Conservation (phyloP, 257 asterid genomes). For the Fraxinus excelsior region DNA sequence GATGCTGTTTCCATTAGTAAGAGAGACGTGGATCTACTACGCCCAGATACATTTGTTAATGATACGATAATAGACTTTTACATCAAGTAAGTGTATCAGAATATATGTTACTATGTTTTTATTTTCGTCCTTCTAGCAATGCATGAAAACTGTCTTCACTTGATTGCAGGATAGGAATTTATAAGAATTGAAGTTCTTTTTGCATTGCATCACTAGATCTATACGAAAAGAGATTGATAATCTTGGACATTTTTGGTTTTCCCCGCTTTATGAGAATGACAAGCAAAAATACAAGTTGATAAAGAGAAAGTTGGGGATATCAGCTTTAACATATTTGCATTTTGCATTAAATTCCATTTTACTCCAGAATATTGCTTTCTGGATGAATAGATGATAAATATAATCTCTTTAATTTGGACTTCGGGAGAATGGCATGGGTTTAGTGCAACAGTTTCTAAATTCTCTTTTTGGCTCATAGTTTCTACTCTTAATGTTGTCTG, state of each 20-base stretch:
- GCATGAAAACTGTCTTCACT: too few species aligned
- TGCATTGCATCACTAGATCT: not conserved
- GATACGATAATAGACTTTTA: slow-evolving; percentile 94
- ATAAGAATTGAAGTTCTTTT: not conserved
- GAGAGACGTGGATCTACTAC: slow-evolving; percentile 82
- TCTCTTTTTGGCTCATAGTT: slow-evolving; percentile 9
- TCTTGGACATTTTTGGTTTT: slow-evolving; percentile 1
- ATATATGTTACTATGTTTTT: slow-evolving; percentile 5
- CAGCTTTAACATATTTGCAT: not conserved
- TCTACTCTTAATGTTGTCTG: slow-evolving; percentile 19
- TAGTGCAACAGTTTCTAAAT: slow-evolving; percentile 12
- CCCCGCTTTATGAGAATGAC: not conserved
- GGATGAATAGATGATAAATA: slow-evolving; percentile 10
- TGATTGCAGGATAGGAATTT: not conserved
- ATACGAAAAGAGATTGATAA: not conserved
- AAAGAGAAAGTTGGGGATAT: not conserved
- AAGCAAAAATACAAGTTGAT: not conserved
- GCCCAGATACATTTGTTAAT: slow-evolving; percentile 87
- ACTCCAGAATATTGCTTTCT: slow-evolving; percentile 6
- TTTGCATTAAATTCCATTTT: slow-evolving; percentile 12
- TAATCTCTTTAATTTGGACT: slow-evolving; percentile 3
- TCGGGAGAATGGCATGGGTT: not conserved
- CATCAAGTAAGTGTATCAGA: slow-evolving; percentile 66
- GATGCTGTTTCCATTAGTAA: slow-evolving; percentile 88
- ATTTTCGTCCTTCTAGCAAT: not conserved